Evolutionary conservation across 495 filamentous ascomycete species (phyloP).

Genomic region (Astrocystis sublimbata): DNA sequence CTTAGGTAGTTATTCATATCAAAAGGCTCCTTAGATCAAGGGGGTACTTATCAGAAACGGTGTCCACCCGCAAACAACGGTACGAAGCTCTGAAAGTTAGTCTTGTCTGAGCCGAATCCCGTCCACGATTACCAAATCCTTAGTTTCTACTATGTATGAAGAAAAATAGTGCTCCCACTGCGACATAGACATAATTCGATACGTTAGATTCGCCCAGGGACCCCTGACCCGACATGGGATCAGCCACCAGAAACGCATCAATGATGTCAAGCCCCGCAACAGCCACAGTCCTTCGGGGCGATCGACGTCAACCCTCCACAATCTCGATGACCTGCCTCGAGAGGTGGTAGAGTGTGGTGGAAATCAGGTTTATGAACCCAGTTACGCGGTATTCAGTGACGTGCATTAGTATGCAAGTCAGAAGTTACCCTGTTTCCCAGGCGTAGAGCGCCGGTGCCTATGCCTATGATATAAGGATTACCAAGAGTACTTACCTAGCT

Average conservation of each 20-base stretch:
- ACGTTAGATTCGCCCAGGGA: background rate
- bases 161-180: no score
- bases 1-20: background rate
- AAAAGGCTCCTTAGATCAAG: background rate
- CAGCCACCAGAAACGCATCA: conserved; percentile 1
- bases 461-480: background rate
- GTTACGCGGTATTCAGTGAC: background rate
- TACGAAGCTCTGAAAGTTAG: no score
- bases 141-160: no score
- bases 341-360: background rate
- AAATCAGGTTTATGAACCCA: conserved; percentile 13
- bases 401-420: background rate
- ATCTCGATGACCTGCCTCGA: conserved; percentile 5
- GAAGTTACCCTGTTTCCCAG: background rate
- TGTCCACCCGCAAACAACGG: no score
- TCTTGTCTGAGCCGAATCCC: no score
- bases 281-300: conserved; percentile 5
- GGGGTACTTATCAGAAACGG: no score
- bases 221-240: conserved; percentile 7
- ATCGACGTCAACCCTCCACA: conserved; percentile 11
- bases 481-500: background rate
- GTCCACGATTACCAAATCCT: no score
- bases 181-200: no score
- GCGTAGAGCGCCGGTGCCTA: background rate
- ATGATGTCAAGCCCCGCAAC: conserved; percentile 13